phyloP scores from a whole-genome alignment of 2,329 filamentous ascomycete species.

The Chalara sp. region DNA sequence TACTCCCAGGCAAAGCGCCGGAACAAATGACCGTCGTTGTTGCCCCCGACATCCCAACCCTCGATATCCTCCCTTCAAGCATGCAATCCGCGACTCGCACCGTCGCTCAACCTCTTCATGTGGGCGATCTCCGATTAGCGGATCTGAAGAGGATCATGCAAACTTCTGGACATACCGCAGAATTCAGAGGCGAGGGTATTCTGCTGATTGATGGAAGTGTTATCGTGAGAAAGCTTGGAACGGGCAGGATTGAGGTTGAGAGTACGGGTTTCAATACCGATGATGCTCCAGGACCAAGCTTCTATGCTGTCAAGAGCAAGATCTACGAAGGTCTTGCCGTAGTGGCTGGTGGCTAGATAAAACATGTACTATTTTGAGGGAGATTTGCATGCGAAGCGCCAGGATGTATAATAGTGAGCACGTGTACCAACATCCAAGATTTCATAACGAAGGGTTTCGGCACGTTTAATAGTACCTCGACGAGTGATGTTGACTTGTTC shows the following conservation, averaged over 20 bases:
- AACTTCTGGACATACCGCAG: constrained; percentile 73
- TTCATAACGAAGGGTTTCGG: no score
- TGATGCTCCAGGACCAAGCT: constrained; percentile 52
- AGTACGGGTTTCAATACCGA: constrained; percentile 53
- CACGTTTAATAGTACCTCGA: no score
- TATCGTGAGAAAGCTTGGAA: constrained; percentile 79
- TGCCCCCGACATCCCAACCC: constrained; percentile 23
- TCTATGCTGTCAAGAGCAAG: constrained; percentile 80
- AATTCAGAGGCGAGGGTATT: constrained; percentile 89
- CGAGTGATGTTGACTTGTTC: no score
- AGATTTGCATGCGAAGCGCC: no score
- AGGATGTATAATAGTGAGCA: no score
- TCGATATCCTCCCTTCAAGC: constrained; percentile 44
- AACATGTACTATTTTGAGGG: no score
- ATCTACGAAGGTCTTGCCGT: constrained; percentile 94
- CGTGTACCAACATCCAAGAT: no score
- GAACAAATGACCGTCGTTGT: constrained; percentile 17
- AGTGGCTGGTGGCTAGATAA: constrained; percentile 37
- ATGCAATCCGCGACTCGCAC: constrained; percentile 69
- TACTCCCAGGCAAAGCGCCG: constrained; percentile 37
- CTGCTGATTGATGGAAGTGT: constrained; percentile 84
- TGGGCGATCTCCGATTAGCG: constrained; percentile 84
- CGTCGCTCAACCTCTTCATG: constrained; percentile 81
- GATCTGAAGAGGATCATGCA: constrained; percentile 83
- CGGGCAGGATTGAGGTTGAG: constrained; percentile 85